Percentiles rank a stretch among this genome's conserved stretches.
Evolutionary conservation across 2,329 filamentous ascomycete species (phyloP).

Genomic region (Beauveria caledonica): DNA sequence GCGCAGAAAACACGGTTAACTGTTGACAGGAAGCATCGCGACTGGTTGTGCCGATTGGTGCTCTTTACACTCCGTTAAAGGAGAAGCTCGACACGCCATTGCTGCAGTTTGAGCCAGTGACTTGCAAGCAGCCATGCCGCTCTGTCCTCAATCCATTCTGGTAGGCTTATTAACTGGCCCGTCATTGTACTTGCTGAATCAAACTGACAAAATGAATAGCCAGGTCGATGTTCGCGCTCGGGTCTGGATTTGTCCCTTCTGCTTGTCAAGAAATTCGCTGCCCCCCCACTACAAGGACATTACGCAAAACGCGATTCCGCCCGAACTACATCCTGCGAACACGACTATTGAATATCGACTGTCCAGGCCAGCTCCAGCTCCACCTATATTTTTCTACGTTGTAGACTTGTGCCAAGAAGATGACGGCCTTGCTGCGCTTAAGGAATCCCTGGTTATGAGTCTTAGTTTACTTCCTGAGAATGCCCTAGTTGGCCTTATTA

Average conservation of each 20-base stretch:
- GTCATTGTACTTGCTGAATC: background rate
- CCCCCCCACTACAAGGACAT: conserved; percentile 88
- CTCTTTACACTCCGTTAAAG: conserved; percentile 90
- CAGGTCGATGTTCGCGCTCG: conserved; percentile 77
- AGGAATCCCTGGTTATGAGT: conserved; percentile 82
- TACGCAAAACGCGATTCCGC: conserved; percentile 71
- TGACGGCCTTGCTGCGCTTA: conserved; percentile 72
- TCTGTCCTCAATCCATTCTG: conserved; percentile 96
- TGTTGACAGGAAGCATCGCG: conserved; percentile 72
- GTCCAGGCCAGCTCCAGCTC: conserved; percentile 71
- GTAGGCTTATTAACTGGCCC: conserved; percentile 36
- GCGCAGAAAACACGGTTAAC: background rate
- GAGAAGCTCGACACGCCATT: conserved; percentile 85
- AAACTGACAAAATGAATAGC: conserved; percentile 31
- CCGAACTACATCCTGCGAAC: conserved; percentile 72
- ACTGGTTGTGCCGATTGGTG: conserved; percentile 91
- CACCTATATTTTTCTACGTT: conserved; percentile 80
- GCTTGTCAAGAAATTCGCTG: conserved; percentile 72
- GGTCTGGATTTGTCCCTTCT: conserved; percentile 87
- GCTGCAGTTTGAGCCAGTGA: conserved; percentile 91
- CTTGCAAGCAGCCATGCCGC: conserved; percentile 92
- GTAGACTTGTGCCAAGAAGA: conserved; percentile 86
- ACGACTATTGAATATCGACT: conserved; percentile 87
- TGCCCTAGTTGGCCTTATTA: conserved; percentile 74
- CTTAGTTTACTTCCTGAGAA: conserved; percentile 74